These are phyloP conservation scores for Dendrothele bispora DNA, from an alignment of 768 basidiomycete species.

Conservation along the genomic window DNA sequence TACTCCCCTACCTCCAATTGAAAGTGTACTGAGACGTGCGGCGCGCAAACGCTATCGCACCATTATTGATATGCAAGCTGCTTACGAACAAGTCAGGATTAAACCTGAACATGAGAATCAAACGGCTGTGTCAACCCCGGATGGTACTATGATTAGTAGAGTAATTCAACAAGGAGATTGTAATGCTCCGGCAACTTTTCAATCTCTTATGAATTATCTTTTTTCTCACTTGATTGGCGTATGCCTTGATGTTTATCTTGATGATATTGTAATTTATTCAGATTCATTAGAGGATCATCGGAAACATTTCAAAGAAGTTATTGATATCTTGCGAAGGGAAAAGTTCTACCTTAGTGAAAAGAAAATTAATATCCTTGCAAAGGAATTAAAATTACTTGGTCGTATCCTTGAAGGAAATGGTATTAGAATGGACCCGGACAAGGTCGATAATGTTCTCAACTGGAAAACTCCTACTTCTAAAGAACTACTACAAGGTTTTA, in stretches of 20 bases:
- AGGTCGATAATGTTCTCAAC: conserved; percentile 24
- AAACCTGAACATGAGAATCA: conserved; percentile 22
- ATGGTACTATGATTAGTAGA: conserved; percentile 40
- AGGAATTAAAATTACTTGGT: conserved; percentile 24
- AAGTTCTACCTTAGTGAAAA: conserved; percentile 18
- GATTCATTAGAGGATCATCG: conserved; percentile 24
- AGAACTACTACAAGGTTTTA: neutral
- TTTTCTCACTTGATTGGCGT: conserved; percentile 31
- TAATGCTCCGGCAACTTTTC: conserved; percentile 34
- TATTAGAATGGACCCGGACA: conserved; percentile 31
- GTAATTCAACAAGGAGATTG: conserved; percentile 30
- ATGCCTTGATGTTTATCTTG: conserved; percentile 35
- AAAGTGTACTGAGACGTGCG: conserved; percentile 22
- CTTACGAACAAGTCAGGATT: conserved; percentile 28
- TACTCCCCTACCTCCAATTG: conserved; percentile 24
- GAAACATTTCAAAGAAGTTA: conserved; percentile 15
- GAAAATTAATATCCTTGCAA: conserved; percentile 18
- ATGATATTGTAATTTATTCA: too few relatives aligned
- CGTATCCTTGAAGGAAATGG: conserved; percentile 24
- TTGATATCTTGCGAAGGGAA: conserved; percentile 15
- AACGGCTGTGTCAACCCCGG: conserved; percentile 31
- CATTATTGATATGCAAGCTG: conserved; percentile 26
- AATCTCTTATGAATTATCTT: conserved; percentile 42
- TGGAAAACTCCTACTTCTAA: conserved; percentile 13
- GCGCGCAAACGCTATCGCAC: conserved; percentile 13